Conservation (phyloP, 1,284 basidiomycete genomes). For the Ustilago nuda region DNA sequence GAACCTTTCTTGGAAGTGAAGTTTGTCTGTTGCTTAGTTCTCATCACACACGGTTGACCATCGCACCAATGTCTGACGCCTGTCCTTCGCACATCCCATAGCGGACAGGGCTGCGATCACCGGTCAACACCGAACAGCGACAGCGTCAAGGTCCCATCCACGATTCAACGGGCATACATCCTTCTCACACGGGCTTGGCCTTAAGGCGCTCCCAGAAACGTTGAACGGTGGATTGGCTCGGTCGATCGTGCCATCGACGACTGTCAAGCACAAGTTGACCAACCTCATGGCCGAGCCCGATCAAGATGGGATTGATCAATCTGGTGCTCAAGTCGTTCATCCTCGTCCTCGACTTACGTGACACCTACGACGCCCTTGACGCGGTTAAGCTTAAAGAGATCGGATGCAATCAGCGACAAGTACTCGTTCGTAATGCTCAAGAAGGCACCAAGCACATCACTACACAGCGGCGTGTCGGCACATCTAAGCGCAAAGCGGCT, state of each 20-base stretch:
- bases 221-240: neutral
- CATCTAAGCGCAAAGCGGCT: conserved; percentile 32
- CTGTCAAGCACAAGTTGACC: neutral
- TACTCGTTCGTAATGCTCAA: conserved; percentile 34
- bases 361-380: conserved; percentile 38
- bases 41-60: no score
- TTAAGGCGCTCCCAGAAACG: neutral
- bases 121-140: neutral
- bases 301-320: conserved; percentile 41
- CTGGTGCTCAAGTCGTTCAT: conserved; percentile 37
- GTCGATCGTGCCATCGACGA: neutral
- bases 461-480: conserved; percentile 31
- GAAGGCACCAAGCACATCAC: conserved; percentile 33
- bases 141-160: neutral
- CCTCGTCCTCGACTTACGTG: conserved; percentile 40
- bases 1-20: neutral
- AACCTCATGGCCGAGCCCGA: neutral
- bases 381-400: conserved; percentile 31
- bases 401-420: conserved; percentile 30
- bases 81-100: no score
- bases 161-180: neutral
- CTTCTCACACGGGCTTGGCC: neutral
- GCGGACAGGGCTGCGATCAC: no score
- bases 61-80: no score
- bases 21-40: neutral